These are phyloP conservation scores for Plantago coronopus DNA, from an alignment of 305 asterid species.

Conservation along the genomic window DNA sequence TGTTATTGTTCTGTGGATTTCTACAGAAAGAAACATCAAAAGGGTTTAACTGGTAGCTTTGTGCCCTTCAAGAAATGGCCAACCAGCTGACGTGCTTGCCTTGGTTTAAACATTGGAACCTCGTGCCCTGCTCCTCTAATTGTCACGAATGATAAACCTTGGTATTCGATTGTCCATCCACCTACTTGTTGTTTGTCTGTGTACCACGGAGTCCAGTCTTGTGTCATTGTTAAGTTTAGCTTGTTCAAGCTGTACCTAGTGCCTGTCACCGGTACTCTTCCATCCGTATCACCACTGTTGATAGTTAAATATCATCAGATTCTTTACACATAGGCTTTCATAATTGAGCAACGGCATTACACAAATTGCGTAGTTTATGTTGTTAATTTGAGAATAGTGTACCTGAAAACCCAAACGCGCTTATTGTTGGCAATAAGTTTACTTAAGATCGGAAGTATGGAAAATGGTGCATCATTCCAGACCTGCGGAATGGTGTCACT, in stretches of 20 bases:
- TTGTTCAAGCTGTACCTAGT: slow-evolving; percentile 63
- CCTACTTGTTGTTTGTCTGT: slow-evolving; percentile 74
- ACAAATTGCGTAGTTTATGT: neutral
- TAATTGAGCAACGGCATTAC: neutral
- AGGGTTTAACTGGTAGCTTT: slow-evolving; percentile 47
- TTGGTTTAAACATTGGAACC: slow-evolving; percentile 63
- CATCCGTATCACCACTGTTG: slow-evolving; percentile 74
- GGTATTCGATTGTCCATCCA: slow-evolving; percentile 50
- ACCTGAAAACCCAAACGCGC: slow-evolving; percentile 39
- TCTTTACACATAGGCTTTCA: no score
- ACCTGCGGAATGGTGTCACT: slow-evolving; percentile 39
- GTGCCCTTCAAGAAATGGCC: slow-evolving; percentile 49
- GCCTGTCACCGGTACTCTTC: slow-evolving; percentile 78
- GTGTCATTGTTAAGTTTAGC: slow-evolving; percentile 46
- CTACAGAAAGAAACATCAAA: slow-evolving; percentile 21
- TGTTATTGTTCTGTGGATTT: slow-evolving; percentile 4
- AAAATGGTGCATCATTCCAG: slow-evolving; percentile 53
- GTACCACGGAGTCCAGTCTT: slow-evolving; percentile 88
- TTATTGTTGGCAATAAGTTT: slow-evolving; percentile 33
- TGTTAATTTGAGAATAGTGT: neutral
- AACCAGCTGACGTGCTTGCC: slow-evolving; percentile 55
- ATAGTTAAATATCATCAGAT: neutral
- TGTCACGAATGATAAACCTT: slow-evolving; percentile 37
- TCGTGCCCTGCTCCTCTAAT: slow-evolving; percentile 67
- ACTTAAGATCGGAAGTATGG: slow-evolving; percentile 55